Evolutionary conservation across 2,329 filamentous ascomycete species (phyloP).

Genomic region (Dactylellina parvicollis): DNA sequence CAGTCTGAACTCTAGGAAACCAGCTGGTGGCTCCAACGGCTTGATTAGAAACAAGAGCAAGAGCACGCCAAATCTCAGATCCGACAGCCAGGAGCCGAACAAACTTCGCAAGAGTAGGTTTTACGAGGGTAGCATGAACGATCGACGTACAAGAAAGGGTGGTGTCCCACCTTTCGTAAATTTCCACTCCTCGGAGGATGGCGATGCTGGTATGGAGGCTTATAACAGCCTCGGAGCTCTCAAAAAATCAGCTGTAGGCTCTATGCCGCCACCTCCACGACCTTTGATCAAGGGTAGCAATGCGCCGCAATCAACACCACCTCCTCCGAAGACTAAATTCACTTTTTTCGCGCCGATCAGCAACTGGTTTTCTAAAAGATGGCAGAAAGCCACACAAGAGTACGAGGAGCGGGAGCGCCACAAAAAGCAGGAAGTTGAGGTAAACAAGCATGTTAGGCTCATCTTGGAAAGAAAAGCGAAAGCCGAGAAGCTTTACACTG

Average conservation of each 20-base stretch:
- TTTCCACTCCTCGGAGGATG: slow-evolving; percentile 13
- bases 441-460: slow-evolving; percentile 31
- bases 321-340: slow-evolving; percentile 40
- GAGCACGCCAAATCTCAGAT: slow-evolving; percentile 57
- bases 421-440: slow-evolving; percentile 40
- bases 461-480: slow-evolving; percentile 42
- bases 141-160: slow-evolving; percentile 68
- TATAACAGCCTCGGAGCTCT: slow-evolving; percentile 45
- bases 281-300: slow-evolving; percentile 13
- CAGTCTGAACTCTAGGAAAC: slow-evolving; percentile 33
- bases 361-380: slow-evolving; percentile 50
- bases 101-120: slow-evolving; percentile 64
- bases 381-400: slow-evolving; percentile 48
- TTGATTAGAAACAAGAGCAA: slow-evolving; percentile 61
- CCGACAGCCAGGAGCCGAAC: slow-evolving; percentile 29
- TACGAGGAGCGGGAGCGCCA: slow-evolving; percentile 45
- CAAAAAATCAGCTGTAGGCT: background rate
- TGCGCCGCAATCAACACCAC: slow-evolving; percentile 24
- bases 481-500: slow-evolving; percentile 42
- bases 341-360: slow-evolving; percentile 50
- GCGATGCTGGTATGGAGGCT: background rate
- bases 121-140: slow-evolving; percentile 85
- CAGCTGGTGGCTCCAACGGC: slow-evolving; percentile 59
- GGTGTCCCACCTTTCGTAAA: slow-evolving; percentile 48
- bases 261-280: slow-evolving; percentile 32